A percentile compares a stretch with the other conserved stretches of the same genome.
These are phyloP conservation scores for Catharanthus roseus DNA, from an alignment of 257 asterid species.

Conservation along the genomic window DNA sequence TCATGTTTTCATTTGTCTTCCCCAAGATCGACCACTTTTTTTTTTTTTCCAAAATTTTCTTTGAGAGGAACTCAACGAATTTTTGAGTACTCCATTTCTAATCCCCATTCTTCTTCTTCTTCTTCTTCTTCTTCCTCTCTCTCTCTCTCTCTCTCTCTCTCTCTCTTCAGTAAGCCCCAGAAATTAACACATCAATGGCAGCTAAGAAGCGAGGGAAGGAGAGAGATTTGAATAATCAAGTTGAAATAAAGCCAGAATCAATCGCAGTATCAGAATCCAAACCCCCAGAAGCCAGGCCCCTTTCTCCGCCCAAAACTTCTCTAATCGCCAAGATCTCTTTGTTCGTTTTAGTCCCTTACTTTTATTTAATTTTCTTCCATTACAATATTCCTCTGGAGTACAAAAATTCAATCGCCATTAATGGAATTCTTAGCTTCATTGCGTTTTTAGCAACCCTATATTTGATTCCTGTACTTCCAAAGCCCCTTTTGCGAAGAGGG, in stretches of 20 bases:
- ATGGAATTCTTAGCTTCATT: slow-evolving; percentile 48
- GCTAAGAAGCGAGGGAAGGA: slow-evolving; percentile 45
- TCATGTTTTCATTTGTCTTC: slow-evolving; percentile 8
- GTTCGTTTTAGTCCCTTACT: slow-evolving; percentile 56
- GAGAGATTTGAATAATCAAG: slow-evolving; percentile 18
- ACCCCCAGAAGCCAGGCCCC: slow-evolving; percentile 24
- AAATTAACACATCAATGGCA: slow-evolving; percentile 41
- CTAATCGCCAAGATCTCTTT: slow-evolving; percentile 42
- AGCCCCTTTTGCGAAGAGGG: slow-evolving; percentile 65
- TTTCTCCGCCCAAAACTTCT: slow-evolving; percentile 53
- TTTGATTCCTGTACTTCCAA: slow-evolving; percentile 83
- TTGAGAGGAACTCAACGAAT: too few species aligned
- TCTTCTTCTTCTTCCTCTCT: neutral
- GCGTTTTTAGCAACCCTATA: slow-evolving; percentile 56
- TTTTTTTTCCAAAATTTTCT: too few species aligned
- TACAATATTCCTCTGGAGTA: slow-evolving; percentile 54
- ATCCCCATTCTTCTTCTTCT: too few species aligned
- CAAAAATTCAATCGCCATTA: slow-evolving; percentile 53
- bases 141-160: slow-evolving; percentile 9
- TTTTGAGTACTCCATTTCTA: too few species aligned
- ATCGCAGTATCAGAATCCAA: neutral
- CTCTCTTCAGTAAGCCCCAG: neutral
- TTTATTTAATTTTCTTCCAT: slow-evolving; percentile 51
- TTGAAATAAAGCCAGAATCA: too few species aligned
- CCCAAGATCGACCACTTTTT: too few species aligned